These are phyloP conservation scores for Microcera coccophila DNA, from an alignment of 2,329 filamentous ascomycete species.

Conservation along the genomic window DNA sequence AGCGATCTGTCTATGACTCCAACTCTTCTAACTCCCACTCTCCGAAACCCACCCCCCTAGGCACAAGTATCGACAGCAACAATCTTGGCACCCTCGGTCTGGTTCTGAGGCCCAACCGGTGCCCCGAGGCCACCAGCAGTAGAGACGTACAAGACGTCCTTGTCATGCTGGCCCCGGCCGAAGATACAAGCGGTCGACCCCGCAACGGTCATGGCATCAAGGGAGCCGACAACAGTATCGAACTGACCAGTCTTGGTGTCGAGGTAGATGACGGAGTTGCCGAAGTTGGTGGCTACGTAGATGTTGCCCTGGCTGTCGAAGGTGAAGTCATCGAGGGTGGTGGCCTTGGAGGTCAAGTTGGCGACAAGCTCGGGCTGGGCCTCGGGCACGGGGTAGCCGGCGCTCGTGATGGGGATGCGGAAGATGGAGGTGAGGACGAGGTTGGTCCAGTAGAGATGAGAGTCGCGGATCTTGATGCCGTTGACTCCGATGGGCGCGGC, in stretches of 20 bases:
- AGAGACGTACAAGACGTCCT: constrained; percentile 11
- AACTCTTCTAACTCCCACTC: no score
- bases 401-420: constrained; percentile 14
- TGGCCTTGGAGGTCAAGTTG: constrained; percentile 9
- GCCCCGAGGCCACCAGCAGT: constrained; percentile 13
- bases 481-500: constrained; percentile 16
- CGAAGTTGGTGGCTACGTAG: constrained; percentile 18
- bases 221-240: constrained; percentile 13
- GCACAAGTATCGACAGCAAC: not conserved
- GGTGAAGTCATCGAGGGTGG: constrained; percentile 22
- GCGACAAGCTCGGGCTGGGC: constrained; percentile 18
- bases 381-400: constrained; percentile 10
- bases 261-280: constrained; percentile 18
- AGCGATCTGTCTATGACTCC: no score
- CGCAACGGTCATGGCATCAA: constrained; percentile 15
- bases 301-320: constrained; percentile 18
- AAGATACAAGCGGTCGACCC: constrained; percentile 20
- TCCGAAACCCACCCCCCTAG: not conserved
- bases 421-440: constrained; percentile 11
- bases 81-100: not conserved
- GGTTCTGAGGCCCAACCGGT: constrained; percentile 10
- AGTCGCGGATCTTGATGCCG: constrained; percentile 12
- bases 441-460: constrained; percentile 17
- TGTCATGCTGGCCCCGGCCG: constrained; percentile 11
- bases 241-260: constrained; percentile 10